These are phyloP conservation scores for Neoascochyta sp. DNA, from an alignment of 2,329 filamentous ascomycete species.

Conservation along the genomic window DNA sequence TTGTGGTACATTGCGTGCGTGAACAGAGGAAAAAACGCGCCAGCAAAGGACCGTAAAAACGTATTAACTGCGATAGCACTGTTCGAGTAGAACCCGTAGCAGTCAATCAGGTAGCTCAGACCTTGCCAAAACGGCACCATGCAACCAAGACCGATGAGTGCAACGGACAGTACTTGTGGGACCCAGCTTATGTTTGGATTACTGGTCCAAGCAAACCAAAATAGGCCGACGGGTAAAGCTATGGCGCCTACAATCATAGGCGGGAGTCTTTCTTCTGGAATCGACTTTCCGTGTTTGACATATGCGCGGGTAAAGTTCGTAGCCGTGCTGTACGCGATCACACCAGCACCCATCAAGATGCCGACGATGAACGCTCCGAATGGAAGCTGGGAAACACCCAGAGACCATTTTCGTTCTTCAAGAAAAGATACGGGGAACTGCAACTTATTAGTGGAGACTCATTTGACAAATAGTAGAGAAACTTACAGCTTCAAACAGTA, in stretches of 20 bases:
- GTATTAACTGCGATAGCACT: constrained; percentile 50
- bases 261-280: constrained; percentile 59
- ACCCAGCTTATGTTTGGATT: constrained; percentile 51
- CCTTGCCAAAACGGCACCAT: constrained; percentile 78
- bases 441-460: constrained; percentile 37
- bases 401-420: constrained; percentile 62
- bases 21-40: constrained; percentile 51
- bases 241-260: constrained; percentile 63
- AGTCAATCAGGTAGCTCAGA: constrained; percentile 77
- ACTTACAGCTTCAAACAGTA: constrained; percentile 35
- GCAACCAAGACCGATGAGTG: constrained; percentile 68
- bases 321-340: constrained; percentile 32
- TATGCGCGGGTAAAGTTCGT: constrained; percentile 33
- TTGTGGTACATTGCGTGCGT: constrained; percentile 46
- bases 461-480: constrained; percentile 15
- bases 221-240: constrained; percentile 56
- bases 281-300: constrained; percentile 44
- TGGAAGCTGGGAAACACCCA: constrained; percentile 56
- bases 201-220: constrained; percentile 60
- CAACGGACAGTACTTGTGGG: constrained; percentile 54
- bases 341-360: constrained; percentile 48
- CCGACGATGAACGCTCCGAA: constrained; percentile 64
- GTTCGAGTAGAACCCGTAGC: constrained; percentile 45
- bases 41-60: constrained; percentile 48
- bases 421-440: constrained; percentile 63